Base-by-base conservation (phyloP, 2,329 filamentous ascomycete genomes). In the Cercospora beticola region DNA sequence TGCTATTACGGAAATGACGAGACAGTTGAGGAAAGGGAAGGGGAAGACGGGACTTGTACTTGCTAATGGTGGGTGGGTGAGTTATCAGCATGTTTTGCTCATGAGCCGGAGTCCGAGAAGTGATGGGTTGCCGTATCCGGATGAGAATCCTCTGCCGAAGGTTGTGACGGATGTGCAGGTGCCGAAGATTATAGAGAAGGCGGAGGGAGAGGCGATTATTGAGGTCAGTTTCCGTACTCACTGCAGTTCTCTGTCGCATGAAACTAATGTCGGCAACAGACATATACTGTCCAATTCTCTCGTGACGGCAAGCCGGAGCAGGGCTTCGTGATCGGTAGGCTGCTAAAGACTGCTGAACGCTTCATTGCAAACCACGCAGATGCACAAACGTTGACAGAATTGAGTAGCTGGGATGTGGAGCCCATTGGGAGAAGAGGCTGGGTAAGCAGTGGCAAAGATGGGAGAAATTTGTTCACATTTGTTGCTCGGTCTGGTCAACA, bases 11-110 rank as follows among this genome's bases (percentile, higher is more conserved):
- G 85, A 85, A 74, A 87, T 89, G 82, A 80, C 82, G 0, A 84
- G 87, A 4, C 80, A 83, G 65, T 76, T 90, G 3, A 82, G 88
- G 9, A 31, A 59, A 40, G 81, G 81, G 0, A 81, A 79, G 26
- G 81, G 81, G 1, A 80, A 77, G 3, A 85, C 81, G 14, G 89
- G 87, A 1, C 76, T 91, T 0, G 80, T 91, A 4, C 82, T 91
- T 14, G 89, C 88, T 1, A 91, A 91, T 73, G 89, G 89, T 0
- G 89, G 89, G 0, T 82, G 87, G 31, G 71, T 89, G n/a, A 89
- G 87, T 0, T 89, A 90, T 74, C 87, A 91, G 74, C 85, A 90
- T 73, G 87, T 84, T 3, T 74, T 91, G 0, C 84, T 87, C 58
- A 78, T 91, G 1, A 89, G 87, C 0, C 82, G 79, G 0, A 71